These are phyloP conservation scores for Thielaviopsis ethacetica DNA, from an alignment of 2,329 filamentous ascomycete species.

Conservation along the genomic window DNA sequence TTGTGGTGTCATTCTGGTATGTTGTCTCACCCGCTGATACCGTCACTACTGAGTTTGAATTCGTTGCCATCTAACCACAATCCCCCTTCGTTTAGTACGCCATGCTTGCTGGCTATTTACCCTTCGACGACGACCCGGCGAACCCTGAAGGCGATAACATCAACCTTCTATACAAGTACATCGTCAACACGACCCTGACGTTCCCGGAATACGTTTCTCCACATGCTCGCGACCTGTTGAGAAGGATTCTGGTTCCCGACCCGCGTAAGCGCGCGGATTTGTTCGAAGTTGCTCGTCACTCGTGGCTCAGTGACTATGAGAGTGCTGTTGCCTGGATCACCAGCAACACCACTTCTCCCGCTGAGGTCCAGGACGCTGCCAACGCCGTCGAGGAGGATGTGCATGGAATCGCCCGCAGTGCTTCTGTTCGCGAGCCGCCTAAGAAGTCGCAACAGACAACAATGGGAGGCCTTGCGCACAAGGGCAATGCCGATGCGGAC, in stretches of 20 bases:
- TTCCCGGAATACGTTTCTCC: constrained; percentile 98
- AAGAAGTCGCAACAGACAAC: constrained; percentile 37
- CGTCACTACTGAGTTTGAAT: neutral
- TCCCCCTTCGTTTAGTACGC: constrained; percentile 51
- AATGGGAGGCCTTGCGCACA: constrained; percentile 51
- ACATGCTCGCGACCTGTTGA: constrained; percentile 80
- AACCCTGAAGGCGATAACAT: constrained; percentile 99
- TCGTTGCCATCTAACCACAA: neutral
- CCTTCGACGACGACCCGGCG: constrained; percentile 94
- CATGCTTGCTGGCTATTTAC: constrained; percentile 93
- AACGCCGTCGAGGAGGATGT: constrained; percentile 39
- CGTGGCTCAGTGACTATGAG: constrained; percentile 95
- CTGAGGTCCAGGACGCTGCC: constrained; percentile 69
- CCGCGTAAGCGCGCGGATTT: constrained; percentile 87
- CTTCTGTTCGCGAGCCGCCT: constrained; percentile 75
- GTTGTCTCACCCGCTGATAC: constrained; percentile 20
- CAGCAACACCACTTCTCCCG: constrained; percentile 76
- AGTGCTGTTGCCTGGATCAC: constrained; percentile 95
- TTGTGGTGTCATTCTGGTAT: constrained; percentile 91
- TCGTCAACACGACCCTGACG: constrained; percentile 87
- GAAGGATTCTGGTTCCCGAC: constrained; percentile 87
- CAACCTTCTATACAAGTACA: constrained; percentile 97
- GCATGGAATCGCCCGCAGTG: constrained; percentile 59
- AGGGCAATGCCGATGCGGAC: constrained; percentile 56
- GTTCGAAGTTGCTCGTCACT: constrained; percentile 94